Evolutionary conservation across 306 rosid genomes (phyloP).

Genomic region (Trifolium fragiferum): DNA sequence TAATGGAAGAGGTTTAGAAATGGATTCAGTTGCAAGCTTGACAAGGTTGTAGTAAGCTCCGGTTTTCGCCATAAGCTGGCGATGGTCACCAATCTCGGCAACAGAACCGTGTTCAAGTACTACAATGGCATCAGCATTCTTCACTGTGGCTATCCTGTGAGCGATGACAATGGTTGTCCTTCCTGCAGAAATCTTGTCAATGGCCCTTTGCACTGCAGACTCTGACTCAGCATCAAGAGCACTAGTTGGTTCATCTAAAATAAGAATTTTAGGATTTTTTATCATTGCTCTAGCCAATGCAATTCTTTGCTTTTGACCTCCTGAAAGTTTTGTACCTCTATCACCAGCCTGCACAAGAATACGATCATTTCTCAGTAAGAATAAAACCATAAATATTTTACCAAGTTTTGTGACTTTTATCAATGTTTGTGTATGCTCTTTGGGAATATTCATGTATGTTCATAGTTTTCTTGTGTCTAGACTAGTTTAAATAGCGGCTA

Average conservation of each 20-base stretch:
- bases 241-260: conserved; percentile 93
- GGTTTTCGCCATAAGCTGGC: conserved; percentile 67
- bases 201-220: conserved; percentile 73
- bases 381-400: background rate
- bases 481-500: background rate
- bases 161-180: conserved; percentile 86
- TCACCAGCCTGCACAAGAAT: conserved; percentile 75
- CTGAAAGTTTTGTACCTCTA: conserved; percentile 79
- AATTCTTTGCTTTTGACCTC: conserved; percentile 94
- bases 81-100: conserved; percentile 76
- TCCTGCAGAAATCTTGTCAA: conserved; percentile 76
- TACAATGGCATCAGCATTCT: conserved; percentile 69
- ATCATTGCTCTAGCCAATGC: conserved; percentile 91
- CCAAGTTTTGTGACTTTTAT: background rate
- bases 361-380: conserved; percentile 23
- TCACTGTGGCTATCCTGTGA: conserved; percentile 85
- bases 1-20: conserved; percentile 44
- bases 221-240: conserved; percentile 91
- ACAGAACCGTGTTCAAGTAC: conserved; percentile 79
- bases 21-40: conserved; percentile 73
- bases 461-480: background rate
- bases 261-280: conserved; percentile 80
- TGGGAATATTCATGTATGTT: background rate
- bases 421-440: background rate
- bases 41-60: conserved; percentile 79